Evolutionary conservation across 208 protist species (phyloP).

Genomic region (Kentomonas sorsogonicus): DNA sequence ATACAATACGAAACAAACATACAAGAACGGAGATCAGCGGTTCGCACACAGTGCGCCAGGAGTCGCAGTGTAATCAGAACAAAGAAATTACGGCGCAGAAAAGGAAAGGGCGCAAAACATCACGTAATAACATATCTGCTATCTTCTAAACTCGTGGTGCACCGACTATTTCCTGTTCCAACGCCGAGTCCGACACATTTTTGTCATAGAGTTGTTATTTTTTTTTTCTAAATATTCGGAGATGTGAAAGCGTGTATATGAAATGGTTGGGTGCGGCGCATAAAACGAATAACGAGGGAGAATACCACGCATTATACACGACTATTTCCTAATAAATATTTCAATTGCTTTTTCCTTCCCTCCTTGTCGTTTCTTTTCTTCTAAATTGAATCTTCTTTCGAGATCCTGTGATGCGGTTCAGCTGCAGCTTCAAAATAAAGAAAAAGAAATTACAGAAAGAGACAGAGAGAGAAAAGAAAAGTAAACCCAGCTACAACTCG

Average conservation of each 20-base stretch:
- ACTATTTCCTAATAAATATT: background rate
- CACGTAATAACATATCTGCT: background rate
- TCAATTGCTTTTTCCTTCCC: conserved; percentile 7
- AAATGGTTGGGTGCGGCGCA: too few species aligned
- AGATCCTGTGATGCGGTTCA: conserved; percentile 4
- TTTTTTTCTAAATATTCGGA: conserved; percentile 4
- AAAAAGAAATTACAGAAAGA: background rate
- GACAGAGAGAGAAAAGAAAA: conserved; percentile 6
- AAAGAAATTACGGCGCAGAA: conserved; percentile 6
- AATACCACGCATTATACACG: too few species aligned
- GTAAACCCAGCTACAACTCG: background rate
- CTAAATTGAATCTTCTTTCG: background rate
- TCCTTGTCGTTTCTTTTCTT: background rate
- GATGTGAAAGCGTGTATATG: background rate
- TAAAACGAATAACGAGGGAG: too few species aligned
- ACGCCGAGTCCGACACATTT: conserved; percentile 12
- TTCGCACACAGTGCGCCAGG: too few species aligned
- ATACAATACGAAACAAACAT: background rate
- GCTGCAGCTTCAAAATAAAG: conserved; percentile 7
- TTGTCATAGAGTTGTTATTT: conserved; percentile 5
- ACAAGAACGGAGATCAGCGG: too few species aligned
- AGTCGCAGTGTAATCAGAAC: conserved; percentile 26
- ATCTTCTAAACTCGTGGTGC: background rate
- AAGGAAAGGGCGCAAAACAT: background rate
- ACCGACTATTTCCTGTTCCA: background rate